phyloP scores from a whole-genome alignment of 1,284 basidiomycete genomes.

The Papiliotrema nemorosa region DNA sequence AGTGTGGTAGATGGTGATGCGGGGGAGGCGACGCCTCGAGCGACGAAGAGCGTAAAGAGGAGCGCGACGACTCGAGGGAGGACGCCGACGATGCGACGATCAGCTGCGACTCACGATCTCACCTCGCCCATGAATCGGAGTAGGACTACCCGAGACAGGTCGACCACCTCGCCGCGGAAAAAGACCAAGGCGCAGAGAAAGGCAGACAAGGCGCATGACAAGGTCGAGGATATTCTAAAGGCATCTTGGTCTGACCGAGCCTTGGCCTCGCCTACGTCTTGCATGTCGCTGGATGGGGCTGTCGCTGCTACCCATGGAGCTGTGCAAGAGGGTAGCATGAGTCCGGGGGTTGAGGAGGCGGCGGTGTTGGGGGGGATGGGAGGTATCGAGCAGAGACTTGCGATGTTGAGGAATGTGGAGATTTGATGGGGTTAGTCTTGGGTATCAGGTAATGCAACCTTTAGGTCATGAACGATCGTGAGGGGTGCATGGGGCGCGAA shows the following conservation, averaged over 20 bases:
- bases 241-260: conserved; percentile 28
- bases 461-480: no score
- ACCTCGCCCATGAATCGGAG: not conserved
- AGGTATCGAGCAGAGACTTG: conserved; percentile 22
- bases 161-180: not conserved
- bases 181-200: conserved; percentile 11
- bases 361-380: conserved; percentile 3
- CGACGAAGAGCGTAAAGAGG: not conserved
- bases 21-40: not conserved
- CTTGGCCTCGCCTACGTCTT: conserved; percentile 12
- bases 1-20: not conserved
- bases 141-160: not conserved
- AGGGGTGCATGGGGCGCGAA: not conserved
- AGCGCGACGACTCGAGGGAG: not conserved
- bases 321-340: conserved; percentile 4
- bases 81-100: not conserved
- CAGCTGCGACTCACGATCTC: conserved; percentile 1
- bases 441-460: no score
- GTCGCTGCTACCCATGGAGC: not conserved
- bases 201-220: conserved; percentile 14
- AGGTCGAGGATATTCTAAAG: conserved; percentile 24
- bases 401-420: conserved; percentile 8
- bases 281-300: conserved; percentile 3
- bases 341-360: conserved; percentile 20
- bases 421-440: not conserved